Percentiles rank a stretch among this genome's conserved stretches.
phyloP scores from a whole-genome alignment of 1,284 basidiomycete species.

The Trichosporon sp. region DNA sequence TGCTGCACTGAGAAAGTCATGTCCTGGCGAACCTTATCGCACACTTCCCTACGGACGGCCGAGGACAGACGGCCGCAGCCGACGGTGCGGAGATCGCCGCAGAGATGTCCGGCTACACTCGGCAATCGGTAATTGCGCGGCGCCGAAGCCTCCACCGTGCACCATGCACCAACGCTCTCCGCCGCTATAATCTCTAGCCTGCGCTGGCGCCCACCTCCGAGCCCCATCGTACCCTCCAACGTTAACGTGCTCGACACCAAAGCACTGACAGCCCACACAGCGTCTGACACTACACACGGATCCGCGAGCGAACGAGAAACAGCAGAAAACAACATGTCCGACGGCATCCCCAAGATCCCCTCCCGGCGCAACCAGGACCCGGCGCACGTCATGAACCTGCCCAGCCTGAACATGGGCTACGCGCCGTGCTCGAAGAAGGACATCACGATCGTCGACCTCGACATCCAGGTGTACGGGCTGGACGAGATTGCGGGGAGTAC shows the following conservation, averaged over 20 bases:
- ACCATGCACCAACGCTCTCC: too few relatives aligned
- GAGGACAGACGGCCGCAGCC: neutral
- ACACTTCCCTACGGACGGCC: neutral
- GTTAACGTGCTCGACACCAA: too few relatives aligned
- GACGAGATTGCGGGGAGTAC: slow-evolving; percentile 33
- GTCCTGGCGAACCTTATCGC: neutral
- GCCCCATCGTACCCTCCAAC: neutral
- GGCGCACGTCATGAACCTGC: slow-evolving; percentile 28
- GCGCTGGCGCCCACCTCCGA: too few relatives aligned
- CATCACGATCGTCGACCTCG: slow-evolving; percentile 33
- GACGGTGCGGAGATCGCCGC: neutral
- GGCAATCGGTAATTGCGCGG: neutral
- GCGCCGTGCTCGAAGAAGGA: slow-evolving; percentile 16
- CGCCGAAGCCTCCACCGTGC: neutral
- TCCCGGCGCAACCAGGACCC: slow-evolving; percentile 22
- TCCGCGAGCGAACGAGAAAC: neutral
- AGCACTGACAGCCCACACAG: neutral
- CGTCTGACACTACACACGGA: neutral
- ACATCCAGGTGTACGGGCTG: slow-evolving; percentile 36
- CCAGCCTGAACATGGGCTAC: slow-evolving; percentile 28
- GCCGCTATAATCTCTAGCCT: neutral
- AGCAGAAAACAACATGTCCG: neutral
- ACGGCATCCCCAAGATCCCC: slow-evolving; percentile 16
- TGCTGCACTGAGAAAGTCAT: neutral
- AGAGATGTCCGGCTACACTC: neutral